Evolutionary conservation across 2,329 filamentous ascomycete genomes (phyloP), one percentile per base, ranked within the genome.

Genomic region (Ophiocordyceps camponoti-floridani): DNA sequence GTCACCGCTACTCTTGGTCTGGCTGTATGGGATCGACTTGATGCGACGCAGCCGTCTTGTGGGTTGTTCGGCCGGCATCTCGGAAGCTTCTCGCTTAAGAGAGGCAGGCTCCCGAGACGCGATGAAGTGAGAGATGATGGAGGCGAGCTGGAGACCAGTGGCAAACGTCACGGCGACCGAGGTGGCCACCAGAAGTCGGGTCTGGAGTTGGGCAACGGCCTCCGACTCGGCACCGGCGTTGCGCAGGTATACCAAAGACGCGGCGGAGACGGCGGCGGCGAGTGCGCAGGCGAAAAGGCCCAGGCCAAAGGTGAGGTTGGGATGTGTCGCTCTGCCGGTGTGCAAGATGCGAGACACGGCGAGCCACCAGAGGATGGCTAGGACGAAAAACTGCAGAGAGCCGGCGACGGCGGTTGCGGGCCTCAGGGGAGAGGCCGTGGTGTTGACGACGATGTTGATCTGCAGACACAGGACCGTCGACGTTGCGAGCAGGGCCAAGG

Each of bases 1-100:
- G 10, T 56, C 54, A 35, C 56, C 52, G 3, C 53, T 54, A 9
- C 62, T 60, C 28, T 57, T 55, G 0, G 70, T 69, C 48, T 66
- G 58, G 53, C 67, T 63, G 52, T 76, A 76, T 2, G 65, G 68
- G 18, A 75, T 63, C 4, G 70, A 62, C 56, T 75, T 76, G 51
- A 74, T 57, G n/a, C 64, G 53, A 41, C 48, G 35, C 42, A 40
- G 30, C n/a, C 40, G 19, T 31, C 44, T 35, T n/a, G 42, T 46
- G 43, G 45, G 44, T 16, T 35, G 43, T 10, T 52, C 49, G 10
- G 46, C 46, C 13, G 62, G 59, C 9, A 59, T 56, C 28, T 56
- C 55, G 30, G 58, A 53, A 38, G 59, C 54, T 33, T 56, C 47
- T 4, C 53, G 27, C 27, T 13, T 42, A 10, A 43, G 44, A 30